Evolutionary conservation across 768 basidiomycete genomes (phyloP).

Genomic region (Leucocoprinus birnbaumii): DNA sequence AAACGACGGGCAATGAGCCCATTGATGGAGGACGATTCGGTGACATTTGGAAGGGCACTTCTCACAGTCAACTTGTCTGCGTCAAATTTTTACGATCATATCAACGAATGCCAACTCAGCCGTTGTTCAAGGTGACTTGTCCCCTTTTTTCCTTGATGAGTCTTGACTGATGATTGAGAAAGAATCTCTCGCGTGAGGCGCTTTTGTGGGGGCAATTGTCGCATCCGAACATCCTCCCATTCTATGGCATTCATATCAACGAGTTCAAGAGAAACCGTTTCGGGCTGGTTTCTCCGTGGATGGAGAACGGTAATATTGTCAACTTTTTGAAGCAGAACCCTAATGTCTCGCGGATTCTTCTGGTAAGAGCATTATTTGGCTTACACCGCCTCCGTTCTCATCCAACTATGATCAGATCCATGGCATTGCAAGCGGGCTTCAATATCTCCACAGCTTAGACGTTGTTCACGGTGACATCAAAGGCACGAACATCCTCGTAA

Average conservation of each 20-base stretch:
- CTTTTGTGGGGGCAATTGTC: conserved; percentile 16
- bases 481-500: conserved; percentile 14
- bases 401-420: conserved; percentile 6
- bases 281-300: conserved; percentile 17
- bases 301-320: conserved; percentile 16
- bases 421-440: conserved; percentile 13
- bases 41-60: conserved; percentile 25
- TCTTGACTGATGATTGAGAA: not conserved
- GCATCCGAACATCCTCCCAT: conserved; percentile 17
- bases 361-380: conserved; percentile 2
- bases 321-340: conserved; percentile 12
- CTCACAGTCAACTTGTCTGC: conserved; percentile 20
- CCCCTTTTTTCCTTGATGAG: not conserved
- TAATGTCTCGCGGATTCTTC: not conserved
- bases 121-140: conserved; percentile 21
- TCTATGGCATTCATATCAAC: conserved; percentile 16
- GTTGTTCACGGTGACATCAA: conserved; percentile 15
- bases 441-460: conserved; percentile 13
- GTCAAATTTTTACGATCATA: conserved; percentile 25
- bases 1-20: conserved; percentile 13
- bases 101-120: conserved; percentile 17
- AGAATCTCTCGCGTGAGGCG: conserved; percentile 14
- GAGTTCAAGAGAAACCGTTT: conserved; percentile 7
- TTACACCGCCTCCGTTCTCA: not conserved
- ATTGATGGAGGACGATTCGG: conserved; percentile 24